Evolutionary conservation across 371 early-diverging fungal genomes (phyloP).

Genomic region (Circinella umbellata): DNA sequence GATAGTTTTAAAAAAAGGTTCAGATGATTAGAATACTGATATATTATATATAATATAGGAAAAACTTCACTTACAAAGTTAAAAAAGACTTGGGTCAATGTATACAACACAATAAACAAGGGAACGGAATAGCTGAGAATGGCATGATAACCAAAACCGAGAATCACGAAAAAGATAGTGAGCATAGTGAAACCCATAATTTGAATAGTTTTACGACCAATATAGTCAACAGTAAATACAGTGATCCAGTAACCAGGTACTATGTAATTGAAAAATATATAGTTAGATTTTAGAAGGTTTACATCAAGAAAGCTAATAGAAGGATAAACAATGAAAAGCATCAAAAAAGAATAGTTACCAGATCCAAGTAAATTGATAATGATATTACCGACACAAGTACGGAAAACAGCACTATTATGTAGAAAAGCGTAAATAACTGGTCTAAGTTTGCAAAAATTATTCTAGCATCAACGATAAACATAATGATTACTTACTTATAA

Average conservation of each 20-base stretch:
- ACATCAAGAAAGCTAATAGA: neutral
- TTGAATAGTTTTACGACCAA: conserved; percentile 89
- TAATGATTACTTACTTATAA: conserved; percentile 29
- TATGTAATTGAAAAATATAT: neutral
- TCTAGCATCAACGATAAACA: too few species aligned
- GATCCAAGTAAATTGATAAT: conserved; percentile 84
- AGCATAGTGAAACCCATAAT: conserved; percentile 67
- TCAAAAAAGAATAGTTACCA: neutral
- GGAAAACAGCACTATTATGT: conserved; percentile 50
- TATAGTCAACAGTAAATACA: conserved; percentile 78
- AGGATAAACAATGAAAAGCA: neutral
- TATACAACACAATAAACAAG: conserved; percentile 75
- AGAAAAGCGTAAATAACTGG: neutral
- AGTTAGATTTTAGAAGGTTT: neutral
- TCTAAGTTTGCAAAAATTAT: too few species aligned
- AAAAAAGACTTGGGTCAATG: conserved; percentile 85
- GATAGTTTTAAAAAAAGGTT: too few species aligned
- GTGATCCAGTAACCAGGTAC: conserved; percentile 90
- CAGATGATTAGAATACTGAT: too few species aligned
- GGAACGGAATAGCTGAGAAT: conserved; percentile 55
- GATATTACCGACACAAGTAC: conserved; percentile 70
- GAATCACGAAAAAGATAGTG: conserved; percentile 49
- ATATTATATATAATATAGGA: neutral
- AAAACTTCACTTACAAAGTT: conserved; percentile 63
- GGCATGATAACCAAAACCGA: conserved; percentile 53